These are phyloP conservation scores for Sophora flavescens DNA, from an alignment of 306 rosid genomes.

Conservation along the genomic window DNA sequence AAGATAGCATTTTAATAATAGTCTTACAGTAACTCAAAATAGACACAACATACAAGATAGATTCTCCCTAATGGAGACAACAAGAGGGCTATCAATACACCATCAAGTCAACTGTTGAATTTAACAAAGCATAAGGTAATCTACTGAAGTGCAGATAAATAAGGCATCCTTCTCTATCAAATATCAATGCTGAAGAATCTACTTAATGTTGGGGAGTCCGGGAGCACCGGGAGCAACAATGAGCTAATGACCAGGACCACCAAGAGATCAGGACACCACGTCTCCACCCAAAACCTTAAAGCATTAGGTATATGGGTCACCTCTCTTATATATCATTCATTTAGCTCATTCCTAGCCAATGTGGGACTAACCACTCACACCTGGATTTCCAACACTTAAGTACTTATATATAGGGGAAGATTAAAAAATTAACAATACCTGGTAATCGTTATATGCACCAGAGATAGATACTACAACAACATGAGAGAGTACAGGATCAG, in stretches of 20 bases:
- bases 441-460: slow-evolving; percentile 92
- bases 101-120: slow-evolving; percentile 37
- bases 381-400: no score
- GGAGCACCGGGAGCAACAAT: no score
- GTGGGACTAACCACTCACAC: no score
- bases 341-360: no score
- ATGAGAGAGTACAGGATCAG: slow-evolving; percentile 78
- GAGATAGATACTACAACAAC: slow-evolving; percentile 90
- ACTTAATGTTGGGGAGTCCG: no score
- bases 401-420: slow-evolving; percentile 12
- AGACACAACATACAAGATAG: background rate
- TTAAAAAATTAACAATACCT: slow-evolving; percentile 58
- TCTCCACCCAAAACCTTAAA: no score
- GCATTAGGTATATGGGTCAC: no score
- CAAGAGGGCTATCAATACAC: slow-evolving; percentile 18
- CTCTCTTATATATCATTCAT: no score
- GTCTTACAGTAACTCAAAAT: slow-evolving; percentile 21
- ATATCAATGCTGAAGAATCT: slow-evolving; percentile 26
- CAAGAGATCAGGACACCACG: no score
- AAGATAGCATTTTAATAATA: background rate
- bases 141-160: slow-evolving; percentile 32
- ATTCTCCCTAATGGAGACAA: slow-evolving; percentile 14
- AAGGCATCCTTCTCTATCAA: slow-evolving; percentile 37
- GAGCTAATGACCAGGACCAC: no score
- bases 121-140: slow-evolving; percentile 11